Evolutionary conservation across 2,329 filamentous ascomycete genomes (phyloP), one percentile per base, ranked within the genome.

Genomic region (Calonectria honghensis): DNA sequence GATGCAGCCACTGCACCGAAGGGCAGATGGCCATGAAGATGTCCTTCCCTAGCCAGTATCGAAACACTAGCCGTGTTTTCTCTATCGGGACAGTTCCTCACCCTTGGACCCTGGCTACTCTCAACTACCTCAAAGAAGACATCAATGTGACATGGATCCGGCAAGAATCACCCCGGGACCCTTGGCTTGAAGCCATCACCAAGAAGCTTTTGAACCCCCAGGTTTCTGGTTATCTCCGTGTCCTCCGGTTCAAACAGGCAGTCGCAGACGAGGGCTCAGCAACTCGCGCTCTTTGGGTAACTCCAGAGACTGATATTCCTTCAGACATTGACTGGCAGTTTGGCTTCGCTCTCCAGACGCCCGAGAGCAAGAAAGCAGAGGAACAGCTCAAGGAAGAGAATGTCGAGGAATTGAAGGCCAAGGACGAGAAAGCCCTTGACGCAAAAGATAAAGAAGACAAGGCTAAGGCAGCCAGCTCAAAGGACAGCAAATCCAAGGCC

Each of bases 61-160:
- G 90, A 70, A 98, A 98, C 84, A 90, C 89, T 6, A 93, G 93
- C 18, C 89, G 88, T 1, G 83, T 94, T 20, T 98, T 96, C 86
- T 95, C 94, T 3, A 94, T 99, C 76, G 96, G 94, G 73, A 94
- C 93, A 0, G 93, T 98, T 16, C 96, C 96, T 0, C 97, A 99
- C 83, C 97, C 97, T 0, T 98, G 96, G 87, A 98, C 96, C 1
- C 89, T 95, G 52, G 90, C 93, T 69, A 91, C 92, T 16, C 87
- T 98, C 24, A 89, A 92, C 73, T 89, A 92, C 76, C 89, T 92
- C 73, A 89, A 91, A 51, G 88, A 91, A 3, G 86, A 89, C 2
- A 87, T 95, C 64, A 93, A 93, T 63, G 85, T 93, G 1, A 84
- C 88, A 10, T 94, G 92, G 87, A 90, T 96, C 75, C 91, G 93